phyloP scores from a whole-genome alignment of 2,329 filamentous ascomycete genomes.

The Talaromyces atroroseus region DNA sequence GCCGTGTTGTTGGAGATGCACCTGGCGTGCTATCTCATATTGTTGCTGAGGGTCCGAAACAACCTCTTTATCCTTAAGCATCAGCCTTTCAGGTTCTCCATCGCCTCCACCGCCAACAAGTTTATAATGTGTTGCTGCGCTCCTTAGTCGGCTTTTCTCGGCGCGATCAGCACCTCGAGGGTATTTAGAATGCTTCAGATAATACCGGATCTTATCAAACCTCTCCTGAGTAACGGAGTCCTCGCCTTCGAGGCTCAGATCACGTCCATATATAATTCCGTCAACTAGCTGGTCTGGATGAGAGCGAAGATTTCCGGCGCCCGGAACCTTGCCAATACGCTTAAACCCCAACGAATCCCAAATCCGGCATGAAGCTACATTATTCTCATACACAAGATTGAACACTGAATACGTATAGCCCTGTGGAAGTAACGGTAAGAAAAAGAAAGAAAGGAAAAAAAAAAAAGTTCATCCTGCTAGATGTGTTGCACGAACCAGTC shows the following conservation, averaged over 20 bases:
- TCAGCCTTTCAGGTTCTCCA: slow-evolving; percentile 63
- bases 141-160: slow-evolving; percentile 90
- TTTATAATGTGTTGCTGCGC: slow-evolving; percentile 92
- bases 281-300: slow-evolving; percentile 65
- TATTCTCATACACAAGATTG: slow-evolving; percentile 91
- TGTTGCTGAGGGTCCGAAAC: slow-evolving; percentile 84
- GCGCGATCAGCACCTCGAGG: slow-evolving; percentile 87
- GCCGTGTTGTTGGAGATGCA: slow-evolving; percentile 72
- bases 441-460: not conserved
- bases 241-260: slow-evolving; percentile 60
- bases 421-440: slow-evolving; percentile 27
- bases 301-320: slow-evolving; percentile 63
- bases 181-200: slow-evolving; percentile 90
- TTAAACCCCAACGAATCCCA: slow-evolving; percentile 93
- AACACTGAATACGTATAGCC: slow-evolving; percentile 91
- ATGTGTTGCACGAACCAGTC: slow-evolving; percentile 37
- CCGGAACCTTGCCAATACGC: slow-evolving; percentile 77
- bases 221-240: slow-evolving; percentile 89
- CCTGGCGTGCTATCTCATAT: slow-evolving; percentile 76
- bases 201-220: slow-evolving; percentile 98
- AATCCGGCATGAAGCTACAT: slow-evolving; percentile 81
- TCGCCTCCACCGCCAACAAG: slow-evolving; percentile 52
- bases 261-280: slow-evolving; percentile 70
- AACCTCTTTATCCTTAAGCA: slow-evolving; percentile 97
- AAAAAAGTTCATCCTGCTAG: not conserved